A percentile compares a stretch with the other conserved stretches of the same genome.
These are phyloP conservation scores for Earliella scabrosa DNA, from an alignment of 1,284 basidiomycete genomes.

Conservation along the genomic window DNA sequence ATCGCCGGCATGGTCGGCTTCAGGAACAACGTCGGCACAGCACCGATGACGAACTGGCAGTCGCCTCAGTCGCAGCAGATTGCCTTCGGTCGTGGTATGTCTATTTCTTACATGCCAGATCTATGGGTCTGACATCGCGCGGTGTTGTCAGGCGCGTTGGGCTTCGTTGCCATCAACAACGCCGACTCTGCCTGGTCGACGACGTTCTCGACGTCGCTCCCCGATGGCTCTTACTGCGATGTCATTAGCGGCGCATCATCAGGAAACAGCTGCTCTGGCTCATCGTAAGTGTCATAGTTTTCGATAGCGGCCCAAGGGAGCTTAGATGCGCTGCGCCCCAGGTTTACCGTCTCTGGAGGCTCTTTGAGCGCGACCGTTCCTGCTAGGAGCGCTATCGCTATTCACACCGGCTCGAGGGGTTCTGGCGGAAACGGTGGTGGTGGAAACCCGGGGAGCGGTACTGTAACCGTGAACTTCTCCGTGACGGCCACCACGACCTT, in stretches of 20 bases:
- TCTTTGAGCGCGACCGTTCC: constrained; percentile 55
- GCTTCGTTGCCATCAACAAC: constrained; percentile 72
- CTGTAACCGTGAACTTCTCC: constrained; percentile 51
- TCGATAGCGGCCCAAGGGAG: too few relatives aligned
- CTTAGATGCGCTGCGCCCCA: too few relatives aligned
- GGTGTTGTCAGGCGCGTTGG: constrained; percentile 47
- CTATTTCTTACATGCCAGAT: too few relatives aligned
- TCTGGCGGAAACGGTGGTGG: constrained; percentile 17
- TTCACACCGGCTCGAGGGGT: constrained; percentile 52
- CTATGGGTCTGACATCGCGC: not conserved
- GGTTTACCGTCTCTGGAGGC: constrained; percentile 56
- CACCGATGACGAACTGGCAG: constrained; percentile 57
- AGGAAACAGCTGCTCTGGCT: constrained; percentile 50
- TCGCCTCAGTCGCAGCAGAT: constrained; percentile 59
- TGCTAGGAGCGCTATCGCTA: constrained; percentile 59
- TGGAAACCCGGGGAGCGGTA: constrained; percentile 24
- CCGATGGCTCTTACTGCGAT: constrained; percentile 66
- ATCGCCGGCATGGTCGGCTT: constrained; percentile 67
- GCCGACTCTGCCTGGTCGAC: constrained; percentile 54
- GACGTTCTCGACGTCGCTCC: constrained; percentile 59
- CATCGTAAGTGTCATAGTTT: constrained; percentile 42
- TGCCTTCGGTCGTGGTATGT: constrained; percentile 63
- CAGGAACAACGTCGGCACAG: constrained; percentile 57
- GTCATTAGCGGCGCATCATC: constrained; percentile 53
- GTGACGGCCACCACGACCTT: constrained; percentile 59